Evolutionary conservation across 805 yeast species (phyloP).

Genomic region (Kazachstania taianensis): DNA sequence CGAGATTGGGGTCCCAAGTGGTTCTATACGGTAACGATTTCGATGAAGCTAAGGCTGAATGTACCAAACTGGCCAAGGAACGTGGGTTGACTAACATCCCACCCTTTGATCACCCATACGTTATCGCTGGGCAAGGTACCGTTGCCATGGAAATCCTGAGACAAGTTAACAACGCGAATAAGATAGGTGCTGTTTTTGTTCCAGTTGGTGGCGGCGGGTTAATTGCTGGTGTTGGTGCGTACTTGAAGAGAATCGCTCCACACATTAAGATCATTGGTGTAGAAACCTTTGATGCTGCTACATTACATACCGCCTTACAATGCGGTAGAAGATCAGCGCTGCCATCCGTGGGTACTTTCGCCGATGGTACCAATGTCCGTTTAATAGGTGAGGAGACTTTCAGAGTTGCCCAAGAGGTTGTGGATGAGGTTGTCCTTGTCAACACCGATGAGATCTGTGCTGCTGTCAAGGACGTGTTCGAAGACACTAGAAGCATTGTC

Average conservation of each 20-base stretch:
- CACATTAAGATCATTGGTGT: slow-evolving; percentile 93
- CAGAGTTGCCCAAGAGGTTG: slow-evolving; percentile 60
- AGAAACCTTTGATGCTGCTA: slow-evolving; percentile 92
- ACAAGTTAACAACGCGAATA: slow-evolving; percentile 58
- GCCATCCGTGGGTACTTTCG: slow-evolving; percentile 83
- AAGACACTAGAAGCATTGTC: slow-evolving; percentile 85
- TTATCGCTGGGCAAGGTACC: slow-evolving; percentile 98
- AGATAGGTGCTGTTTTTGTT: slow-evolving; percentile 76
- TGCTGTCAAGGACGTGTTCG: slow-evolving; percentile 92
- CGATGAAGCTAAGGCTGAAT: slow-evolving; percentile 89
- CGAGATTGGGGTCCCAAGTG: slow-evolving; percentile 88
- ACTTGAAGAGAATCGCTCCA: slow-evolving; percentile 93
- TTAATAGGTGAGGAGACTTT: slow-evolving; percentile 85
- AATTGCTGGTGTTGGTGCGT: slow-evolving; percentile 82
- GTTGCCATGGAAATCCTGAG: slow-evolving; percentile 87
- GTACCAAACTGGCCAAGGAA: slow-evolving; percentile 56
- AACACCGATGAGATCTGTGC: slow-evolving; percentile 93
- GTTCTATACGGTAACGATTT: slow-evolving; percentile 90
- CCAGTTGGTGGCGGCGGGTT: slow-evolving; percentile 98
- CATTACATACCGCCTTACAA: slow-evolving; percentile 64
- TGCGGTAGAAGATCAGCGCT: slow-evolving; percentile 46
- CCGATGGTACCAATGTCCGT: slow-evolving; percentile 97
- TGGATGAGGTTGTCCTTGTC: slow-evolving; percentile 84
- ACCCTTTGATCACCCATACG: slow-evolving; percentile 97
- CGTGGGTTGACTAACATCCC: slow-evolving; percentile 83